Conservation (phyloP, 192 early-diverging fungal species). For the Backusella westeae region DNA sequence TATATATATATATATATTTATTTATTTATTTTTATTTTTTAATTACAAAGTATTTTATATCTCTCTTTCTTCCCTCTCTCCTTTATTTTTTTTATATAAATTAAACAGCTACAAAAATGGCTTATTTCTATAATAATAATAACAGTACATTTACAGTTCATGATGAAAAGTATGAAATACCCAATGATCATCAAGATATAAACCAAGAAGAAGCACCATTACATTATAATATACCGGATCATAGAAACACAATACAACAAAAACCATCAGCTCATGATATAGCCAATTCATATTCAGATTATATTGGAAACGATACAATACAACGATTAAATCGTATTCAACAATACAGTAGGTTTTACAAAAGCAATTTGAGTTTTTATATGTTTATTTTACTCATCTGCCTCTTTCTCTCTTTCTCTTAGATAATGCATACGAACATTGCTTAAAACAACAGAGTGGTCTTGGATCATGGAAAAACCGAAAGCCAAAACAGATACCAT, state of each 20-base stretch:
- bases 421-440: neutral
- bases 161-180: constrained; percentile 1
- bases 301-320: neutral
- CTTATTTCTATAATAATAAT: neutral
- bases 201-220: neutral
- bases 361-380: neutral
- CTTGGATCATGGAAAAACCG: neutral
- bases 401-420: neutral
- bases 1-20: neutral
- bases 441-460: neutral
- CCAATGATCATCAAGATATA: neutral
- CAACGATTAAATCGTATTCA: constrained; percentile 1
- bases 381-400: neutral
- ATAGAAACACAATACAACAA: neutral
- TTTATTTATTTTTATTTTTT: neutral
- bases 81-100: neutral
- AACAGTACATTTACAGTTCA: neutral
- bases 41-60: neutral
- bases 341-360: neutral
- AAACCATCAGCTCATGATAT: neutral
- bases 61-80: neutral
- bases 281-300: neutral
- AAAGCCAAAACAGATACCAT: neutral
- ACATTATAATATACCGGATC: neutral
- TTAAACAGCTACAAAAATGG: neutral